Evolutionary conservation across 2,329 filamentous ascomycete species (phyloP).

Genomic region (Pyrenophora graminea): DNA sequence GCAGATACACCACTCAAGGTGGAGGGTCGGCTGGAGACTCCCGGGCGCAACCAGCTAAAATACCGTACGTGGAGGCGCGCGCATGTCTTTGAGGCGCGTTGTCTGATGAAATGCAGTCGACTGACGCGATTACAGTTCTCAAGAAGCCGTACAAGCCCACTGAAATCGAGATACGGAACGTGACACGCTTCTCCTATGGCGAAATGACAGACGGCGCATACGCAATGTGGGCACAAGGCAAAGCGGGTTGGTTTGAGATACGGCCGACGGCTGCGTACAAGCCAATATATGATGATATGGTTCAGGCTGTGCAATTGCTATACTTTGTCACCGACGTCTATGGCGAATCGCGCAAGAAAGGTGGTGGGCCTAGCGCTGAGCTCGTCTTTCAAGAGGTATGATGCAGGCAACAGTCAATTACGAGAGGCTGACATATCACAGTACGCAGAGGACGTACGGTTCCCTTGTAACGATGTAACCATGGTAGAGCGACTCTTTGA

Average conservation of each 20-base stretch:
- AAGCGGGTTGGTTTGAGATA: constrained; percentile 71
- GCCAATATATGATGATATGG: constrained; percentile 62
- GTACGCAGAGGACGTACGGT: constrained; percentile 45
- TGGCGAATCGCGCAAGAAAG: constrained; percentile 46
- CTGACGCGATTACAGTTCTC: constrained; percentile 33
- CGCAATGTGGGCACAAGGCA: constrained; percentile 68
- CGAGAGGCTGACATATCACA: constrained; percentile 18
- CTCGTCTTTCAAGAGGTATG: constrained; percentile 48
- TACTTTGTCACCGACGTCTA: constrained; percentile 67
- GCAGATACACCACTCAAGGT: constrained; percentile 65
- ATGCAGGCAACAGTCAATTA: background rate
- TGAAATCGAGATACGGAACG: constrained; percentile 60
- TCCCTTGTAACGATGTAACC: constrained; percentile 27
- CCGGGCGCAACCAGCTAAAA: constrained; percentile 31
- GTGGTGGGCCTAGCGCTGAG: constrained; percentile 44
- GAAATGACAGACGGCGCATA: constrained; percentile 60
- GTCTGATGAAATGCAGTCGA: background rate
- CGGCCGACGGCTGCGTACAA: constrained; percentile 62
- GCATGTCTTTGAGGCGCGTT: background rate
- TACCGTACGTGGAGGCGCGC: constrained; percentile 29
- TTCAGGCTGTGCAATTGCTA: constrained; percentile 66
- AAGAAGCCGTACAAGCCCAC: constrained; percentile 39
- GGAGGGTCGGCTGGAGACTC: constrained; percentile 59
- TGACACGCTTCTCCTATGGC: constrained; percentile 54
- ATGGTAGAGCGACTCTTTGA: constrained; percentile 38